These are phyloP conservation scores for Viola odorata DNA, from an alignment of 345 rosid species.

Conservation along the genomic window DNA sequence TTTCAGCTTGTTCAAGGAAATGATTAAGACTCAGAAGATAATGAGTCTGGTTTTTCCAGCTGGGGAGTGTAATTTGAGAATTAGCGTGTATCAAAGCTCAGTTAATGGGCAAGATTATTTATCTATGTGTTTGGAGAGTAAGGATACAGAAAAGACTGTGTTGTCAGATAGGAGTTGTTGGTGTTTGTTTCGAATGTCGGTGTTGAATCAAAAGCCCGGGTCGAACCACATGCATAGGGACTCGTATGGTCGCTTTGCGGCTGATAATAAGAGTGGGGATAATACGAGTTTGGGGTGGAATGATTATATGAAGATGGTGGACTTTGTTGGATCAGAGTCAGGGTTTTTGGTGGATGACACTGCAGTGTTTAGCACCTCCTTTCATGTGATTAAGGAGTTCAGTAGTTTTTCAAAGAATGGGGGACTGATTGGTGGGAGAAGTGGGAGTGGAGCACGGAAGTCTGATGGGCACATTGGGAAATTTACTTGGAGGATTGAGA, in stretches of 20 bases:
- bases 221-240: constrained; percentile 88
- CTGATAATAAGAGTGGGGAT: constrained; percentile 91
- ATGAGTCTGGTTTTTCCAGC: constrained; percentile 98
- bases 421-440: constrained; percentile 55
- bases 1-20: constrained; percentile 89
- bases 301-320: constrained; percentile 90
- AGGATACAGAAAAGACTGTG: constrained; percentile 70
- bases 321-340: constrained; percentile 61
- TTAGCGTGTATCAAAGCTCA: constrained; percentile 86
- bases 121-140: constrained; percentile 98
- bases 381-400: constrained; percentile 88
- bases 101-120: constrained; percentile 76
- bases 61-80: constrained; percentile 90
- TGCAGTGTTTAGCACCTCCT: constrained; percentile 84
- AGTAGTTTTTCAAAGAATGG: constrained; percentile 67
- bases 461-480: constrained; percentile 90
- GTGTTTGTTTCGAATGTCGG: constrained; percentile 98
- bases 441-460: constrained; percentile 57
- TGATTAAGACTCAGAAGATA: constrained; percentile 96
- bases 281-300: constrained; percentile 98
- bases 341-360: constrained; percentile 86
- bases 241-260: constrained; percentile 88
- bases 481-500: constrained; percentile 86
- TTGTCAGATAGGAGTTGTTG: constrained; percentile 85
- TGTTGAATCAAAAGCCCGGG: constrained; percentile 85